phyloP scores from a whole-genome alignment of 1,139 yeast genomes.

The Blastobotrys proliferans region DNA sequence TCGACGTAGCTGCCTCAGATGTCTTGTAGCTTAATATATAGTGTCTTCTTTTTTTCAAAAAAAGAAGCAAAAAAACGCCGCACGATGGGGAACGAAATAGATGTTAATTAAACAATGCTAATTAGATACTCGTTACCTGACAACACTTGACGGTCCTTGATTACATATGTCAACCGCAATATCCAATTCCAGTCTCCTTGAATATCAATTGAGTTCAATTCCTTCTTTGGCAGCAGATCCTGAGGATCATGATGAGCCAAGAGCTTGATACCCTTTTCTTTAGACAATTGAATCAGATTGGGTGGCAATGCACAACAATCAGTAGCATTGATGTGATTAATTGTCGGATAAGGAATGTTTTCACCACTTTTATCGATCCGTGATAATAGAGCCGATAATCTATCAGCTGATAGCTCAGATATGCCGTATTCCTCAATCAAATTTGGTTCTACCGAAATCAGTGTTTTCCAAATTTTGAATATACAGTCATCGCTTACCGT shows the following conservation, averaged over 20 bases:
- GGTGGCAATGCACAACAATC: conserved; percentile 36
- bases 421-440: conserved; percentile 27
- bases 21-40: conserved; percentile 7
- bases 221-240: conserved; percentile 21
- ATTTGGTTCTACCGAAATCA: conserved; percentile 14
- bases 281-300: conserved; percentile 26
- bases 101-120: conserved; percentile 8
- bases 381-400: conserved; percentile 22
- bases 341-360: conserved; percentile 20
- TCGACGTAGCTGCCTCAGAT: conserved; percentile 27
- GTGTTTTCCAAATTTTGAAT: conserved; percentile 24
- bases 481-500: conserved; percentile 17
- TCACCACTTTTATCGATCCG: conserved; percentile 11
- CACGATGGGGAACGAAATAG: background rate
- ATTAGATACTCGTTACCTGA: conserved; percentile 28
- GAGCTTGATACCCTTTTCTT: conserved; percentile 26
- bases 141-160: conserved; percentile 30
- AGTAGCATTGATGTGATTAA: conserved; percentile 32
- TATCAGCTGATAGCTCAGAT: conserved; percentile 28
- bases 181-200: conserved; percentile 29
- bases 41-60: too few relatives aligned
- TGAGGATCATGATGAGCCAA: conserved; percentile 34
- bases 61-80: too few relatives aligned
- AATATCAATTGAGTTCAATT: too few relatives aligned
- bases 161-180: conserved; percentile 27